A percentile compares a stretch with the other conserved stretches of the same genome.
These are phyloP conservation scores for Tarenaya hassleriana DNA, from an alignment of 345 rosid species.

Conservation along the genomic window DNA sequence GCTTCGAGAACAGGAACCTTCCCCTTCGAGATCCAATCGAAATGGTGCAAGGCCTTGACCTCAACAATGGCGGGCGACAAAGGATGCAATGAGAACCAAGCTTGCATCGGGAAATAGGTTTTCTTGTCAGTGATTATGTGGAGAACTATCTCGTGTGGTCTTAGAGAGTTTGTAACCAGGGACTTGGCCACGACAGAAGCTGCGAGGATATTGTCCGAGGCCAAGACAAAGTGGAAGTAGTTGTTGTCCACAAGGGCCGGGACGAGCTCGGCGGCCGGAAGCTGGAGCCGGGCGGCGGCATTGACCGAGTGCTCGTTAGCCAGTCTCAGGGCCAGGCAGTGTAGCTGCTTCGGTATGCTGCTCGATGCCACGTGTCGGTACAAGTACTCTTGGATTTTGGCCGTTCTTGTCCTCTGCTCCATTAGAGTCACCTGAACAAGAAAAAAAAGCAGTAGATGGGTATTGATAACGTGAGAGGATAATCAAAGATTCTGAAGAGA, in stretches of 20 bases:
- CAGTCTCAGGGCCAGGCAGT: conserved; percentile 56
- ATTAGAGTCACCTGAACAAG: conserved; percentile 47
- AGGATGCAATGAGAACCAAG: conserved; percentile 78
- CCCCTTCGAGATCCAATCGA: conserved; percentile 75
- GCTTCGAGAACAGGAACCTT: conserved; percentile 78
- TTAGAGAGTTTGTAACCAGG: conserved; percentile 43
- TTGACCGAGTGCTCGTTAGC: conserved; percentile 71
- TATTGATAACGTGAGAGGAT: background rate
- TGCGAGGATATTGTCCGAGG: conserved; percentile 69
- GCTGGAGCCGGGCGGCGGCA: conserved; percentile 75
- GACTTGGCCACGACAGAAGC: conserved; percentile 65
- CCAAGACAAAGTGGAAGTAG: conserved; percentile 63
- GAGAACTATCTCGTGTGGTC: conserved; percentile 45
- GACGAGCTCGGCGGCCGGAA: conserved; percentile 56
- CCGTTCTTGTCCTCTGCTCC: conserved; percentile 87
- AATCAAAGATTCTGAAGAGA: too few species aligned
- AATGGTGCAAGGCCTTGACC: conserved; percentile 76
- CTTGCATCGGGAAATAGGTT: conserved; percentile 78
- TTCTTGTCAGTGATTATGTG: conserved; percentile 74
- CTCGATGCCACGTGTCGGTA: conserved; percentile 83
- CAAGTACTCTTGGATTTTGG: conserved; percentile 86
- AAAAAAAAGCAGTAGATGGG: background rate
- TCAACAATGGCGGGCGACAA: conserved; percentile 56
- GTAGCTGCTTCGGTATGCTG: conserved; percentile 78
- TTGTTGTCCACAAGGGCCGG: conserved; percentile 65